phyloP scores from a whole-genome alignment of 2,329 filamentous ascomycete genomes.

The Plectosphaerella cucumerina region DNA sequence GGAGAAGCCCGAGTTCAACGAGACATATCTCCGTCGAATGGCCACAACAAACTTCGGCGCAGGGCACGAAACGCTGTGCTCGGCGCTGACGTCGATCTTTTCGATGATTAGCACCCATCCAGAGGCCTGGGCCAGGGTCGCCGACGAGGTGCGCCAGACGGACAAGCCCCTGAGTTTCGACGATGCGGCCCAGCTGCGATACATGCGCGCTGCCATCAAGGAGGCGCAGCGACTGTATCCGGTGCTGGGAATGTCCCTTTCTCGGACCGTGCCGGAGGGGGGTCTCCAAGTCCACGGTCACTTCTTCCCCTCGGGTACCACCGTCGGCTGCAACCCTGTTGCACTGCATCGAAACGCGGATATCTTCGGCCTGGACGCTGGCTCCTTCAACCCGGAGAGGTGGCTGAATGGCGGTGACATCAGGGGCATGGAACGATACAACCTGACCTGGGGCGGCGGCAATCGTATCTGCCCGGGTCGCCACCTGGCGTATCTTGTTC shows the following conservation, averaged over 20 bases:
- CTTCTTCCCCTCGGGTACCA: slow-evolving; percentile 38
- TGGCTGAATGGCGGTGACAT: slow-evolving; percentile 35
- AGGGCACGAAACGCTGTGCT: slow-evolving; percentile 51
- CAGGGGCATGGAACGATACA: slow-evolving; percentile 41
- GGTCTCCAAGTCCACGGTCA: slow-evolving; percentile 34
- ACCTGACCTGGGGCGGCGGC: slow-evolving; percentile 48
- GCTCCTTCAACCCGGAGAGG: slow-evolving; percentile 38
- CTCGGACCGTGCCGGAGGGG: slow-evolving; percentile 35
- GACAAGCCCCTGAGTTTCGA: slow-evolving; percentile 17
- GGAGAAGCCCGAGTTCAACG: slow-evolving; percentile 39
- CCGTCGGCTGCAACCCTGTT: slow-evolving; percentile 46
- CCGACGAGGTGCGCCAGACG: slow-evolving; percentile 19
- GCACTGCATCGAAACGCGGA: slow-evolving; percentile 44
- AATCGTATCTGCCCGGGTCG: slow-evolving; percentile 46
- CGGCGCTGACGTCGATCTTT: slow-evolving; percentile 44
- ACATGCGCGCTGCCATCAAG: slow-evolving; percentile 42
- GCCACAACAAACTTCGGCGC: slow-evolving; percentile 52
- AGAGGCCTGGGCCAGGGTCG: slow-evolving; percentile 24
- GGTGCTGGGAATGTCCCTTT: slow-evolving; percentile 47
- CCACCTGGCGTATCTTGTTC: slow-evolving; percentile 45
- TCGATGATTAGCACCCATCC: slow-evolving; percentile 39
- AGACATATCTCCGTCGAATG: slow-evolving; percentile 45
- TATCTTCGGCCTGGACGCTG: slow-evolving; percentile 43
- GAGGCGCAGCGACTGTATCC: slow-evolving; percentile 48
- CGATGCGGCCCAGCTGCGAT: slow-evolving; percentile 18